Evolutionary conservation across 148 eudicot species (phyloP).

Genomic region (Selenicereus undatus): DNA sequence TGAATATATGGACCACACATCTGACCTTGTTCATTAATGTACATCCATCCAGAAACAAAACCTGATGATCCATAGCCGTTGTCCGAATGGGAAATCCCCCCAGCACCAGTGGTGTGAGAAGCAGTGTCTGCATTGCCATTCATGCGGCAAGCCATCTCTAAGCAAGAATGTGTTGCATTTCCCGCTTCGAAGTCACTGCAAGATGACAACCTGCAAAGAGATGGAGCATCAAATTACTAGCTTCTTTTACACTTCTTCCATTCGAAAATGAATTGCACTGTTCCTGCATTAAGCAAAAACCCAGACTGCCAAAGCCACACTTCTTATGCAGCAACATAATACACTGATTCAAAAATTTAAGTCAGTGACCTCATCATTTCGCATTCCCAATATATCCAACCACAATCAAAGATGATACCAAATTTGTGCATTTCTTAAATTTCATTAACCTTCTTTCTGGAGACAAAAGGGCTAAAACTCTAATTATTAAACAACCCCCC

Average conservation of each 20-base stretch:
- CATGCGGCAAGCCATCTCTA: conserved; percentile 45
- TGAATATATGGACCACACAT: conserved; percentile 94
- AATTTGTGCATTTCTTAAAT: background rate
- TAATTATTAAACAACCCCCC: background rate
- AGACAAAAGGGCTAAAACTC: background rate
- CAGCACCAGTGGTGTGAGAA: conserved; percentile 31
- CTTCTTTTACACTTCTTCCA: background rate
- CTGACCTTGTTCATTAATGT: conserved; percentile 70
- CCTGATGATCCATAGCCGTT: conserved; percentile 25
- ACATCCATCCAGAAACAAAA: conserved; percentile 89
- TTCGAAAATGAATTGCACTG: no score
- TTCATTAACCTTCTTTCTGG: background rate
- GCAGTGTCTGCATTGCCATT: conserved; percentile 38
- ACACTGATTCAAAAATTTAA: background rate
- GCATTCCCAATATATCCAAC: background rate
- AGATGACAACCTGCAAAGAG: conserved; percentile 28
- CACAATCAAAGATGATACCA: background rate
- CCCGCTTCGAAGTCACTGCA: conserved; percentile 29
- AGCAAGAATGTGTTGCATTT: conserved; percentile 25
- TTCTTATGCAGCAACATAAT: background rate
- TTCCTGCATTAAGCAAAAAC: background rate
- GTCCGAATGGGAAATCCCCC: conserved; percentile 31
- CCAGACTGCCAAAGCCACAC: background rate
- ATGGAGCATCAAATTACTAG: background rate
- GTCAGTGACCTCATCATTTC: background rate